Conservation (phyloP, 345 rosid species). For the Bruguiera parviflora region DNA sequence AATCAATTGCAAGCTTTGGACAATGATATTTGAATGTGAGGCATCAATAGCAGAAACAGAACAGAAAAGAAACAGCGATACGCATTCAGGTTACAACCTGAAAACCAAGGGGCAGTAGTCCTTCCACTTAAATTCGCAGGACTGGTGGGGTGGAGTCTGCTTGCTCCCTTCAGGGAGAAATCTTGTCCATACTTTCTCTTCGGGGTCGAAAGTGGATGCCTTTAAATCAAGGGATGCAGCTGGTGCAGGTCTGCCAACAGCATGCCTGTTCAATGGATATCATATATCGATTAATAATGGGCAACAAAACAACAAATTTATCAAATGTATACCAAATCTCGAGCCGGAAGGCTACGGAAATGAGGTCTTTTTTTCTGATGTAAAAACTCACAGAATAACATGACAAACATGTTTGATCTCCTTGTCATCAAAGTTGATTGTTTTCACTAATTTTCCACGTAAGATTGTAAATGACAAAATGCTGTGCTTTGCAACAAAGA, state of each 20-base stretch:
- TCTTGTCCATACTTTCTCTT: conserved; percentile 88
- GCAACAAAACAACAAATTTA: neutral
- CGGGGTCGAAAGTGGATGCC: conserved; percentile 87
- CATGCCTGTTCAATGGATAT: conserved; percentile 43
- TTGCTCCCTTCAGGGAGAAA: conserved; percentile 90
- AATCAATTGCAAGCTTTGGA: no score
- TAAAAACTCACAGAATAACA: no score
- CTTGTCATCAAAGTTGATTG: no score
- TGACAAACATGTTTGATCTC: no score
- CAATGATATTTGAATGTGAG: no score
- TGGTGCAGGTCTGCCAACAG: conserved; percentile 85
- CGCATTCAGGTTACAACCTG: conserved; percentile 45
- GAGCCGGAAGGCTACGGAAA: no score
- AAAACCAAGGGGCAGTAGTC: conserved; percentile 95
- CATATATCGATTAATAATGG: neutral
- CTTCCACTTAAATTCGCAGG: conserved; percentile 88
- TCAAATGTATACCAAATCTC: neutral
- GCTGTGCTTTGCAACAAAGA: no score
- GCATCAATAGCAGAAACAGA: neutral
- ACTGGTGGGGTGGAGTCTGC: conserved; percentile 87
- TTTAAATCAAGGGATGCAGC: conserved; percentile 70
- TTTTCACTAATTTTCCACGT: no score
- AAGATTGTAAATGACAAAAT: no score
- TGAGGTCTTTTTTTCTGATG: no score
- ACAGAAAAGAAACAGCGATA: neutral